Base-by-base conservation (phyloP, 495 filamentous ascomycete species). In the Lindgomyces ingoldianus region DNA sequence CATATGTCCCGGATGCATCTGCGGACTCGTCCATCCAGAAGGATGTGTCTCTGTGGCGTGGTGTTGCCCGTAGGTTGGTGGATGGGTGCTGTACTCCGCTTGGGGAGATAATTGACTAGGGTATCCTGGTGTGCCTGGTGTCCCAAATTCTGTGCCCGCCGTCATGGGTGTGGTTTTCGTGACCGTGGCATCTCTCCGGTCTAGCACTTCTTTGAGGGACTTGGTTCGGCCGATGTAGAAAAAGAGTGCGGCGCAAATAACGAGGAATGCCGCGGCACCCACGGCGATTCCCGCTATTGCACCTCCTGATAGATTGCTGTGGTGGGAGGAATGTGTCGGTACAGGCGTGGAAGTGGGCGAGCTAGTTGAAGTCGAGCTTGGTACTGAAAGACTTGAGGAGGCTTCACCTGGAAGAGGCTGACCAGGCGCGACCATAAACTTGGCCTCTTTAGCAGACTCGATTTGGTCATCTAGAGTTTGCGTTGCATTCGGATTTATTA, bases 241-340 rank as follows among this genome's bases (percentile, higher is more conserved):
- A 71, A 80, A 80, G 2, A 79, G 65, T 1, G 74, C 69, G 4
- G 75, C 79, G 22, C 72, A 72, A 22, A 79, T 62, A 45, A 71
- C 59, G 11, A 78, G 53, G 25, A 73, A 76, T 12, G 52, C 58
- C 2, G 74, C 63, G 1, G 49, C 76, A 46, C 77, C 80, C 41
- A 82, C 70, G n/a, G 65, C 77, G 52, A 81, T 81, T 22, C 80
- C 80, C 3, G 72, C 76, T 33, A 82, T 81, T 11, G 76, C 80
- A 18, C 78, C 78, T 29, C 64, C 30, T 10, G 75, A 75, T 57
- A 21, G 3, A n/a, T n/a, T n/a, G 65, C 53, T 18, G 65, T 51
- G 29, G 49, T 46, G 25, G 1, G 67, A 16, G 42, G 19, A 30
- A 22, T 64, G 53, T 2, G 69, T 46, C 33, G 33, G 33, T 6